phyloP scores from a whole-genome alignment of 1,284 basidiomycete genomes.

The Apiotrichum laibachii region DNA sequence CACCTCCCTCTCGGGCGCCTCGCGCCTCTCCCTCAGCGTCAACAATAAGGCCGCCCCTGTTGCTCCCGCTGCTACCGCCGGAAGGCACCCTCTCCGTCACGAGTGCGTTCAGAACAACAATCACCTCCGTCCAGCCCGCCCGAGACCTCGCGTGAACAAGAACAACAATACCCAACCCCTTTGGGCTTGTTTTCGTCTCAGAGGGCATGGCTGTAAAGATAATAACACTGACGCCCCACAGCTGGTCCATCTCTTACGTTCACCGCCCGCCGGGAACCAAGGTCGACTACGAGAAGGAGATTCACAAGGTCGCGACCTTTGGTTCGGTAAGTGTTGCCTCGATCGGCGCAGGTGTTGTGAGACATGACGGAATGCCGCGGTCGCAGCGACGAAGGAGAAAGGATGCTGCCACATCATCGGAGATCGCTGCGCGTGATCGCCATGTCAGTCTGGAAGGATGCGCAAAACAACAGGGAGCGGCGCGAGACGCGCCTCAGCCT shows the following conservation, averaged over 20 bases:
- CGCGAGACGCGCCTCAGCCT: too few species aligned
- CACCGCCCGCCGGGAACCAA: slow-evolving; percentile 51
- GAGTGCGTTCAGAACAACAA: slow-evolving; percentile 35
- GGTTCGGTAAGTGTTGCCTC: slow-evolving; percentile 43
- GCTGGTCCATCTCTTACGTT: slow-evolving; percentile 52
- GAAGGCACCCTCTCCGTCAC: slow-evolving; percentile 47
- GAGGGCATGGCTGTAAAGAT: neutral
- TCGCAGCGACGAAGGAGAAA: too few species aligned
- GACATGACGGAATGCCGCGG: too few species aligned
- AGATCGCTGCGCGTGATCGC: neutral
- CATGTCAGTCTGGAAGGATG: neutral
- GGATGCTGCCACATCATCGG: too few species aligned
- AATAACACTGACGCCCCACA: slow-evolving; percentile 14
- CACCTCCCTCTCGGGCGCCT: slow-evolving; percentile 39
- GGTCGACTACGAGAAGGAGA: slow-evolving; percentile 52
- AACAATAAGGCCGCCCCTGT: slow-evolving; percentile 27
- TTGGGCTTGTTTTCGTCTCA: neutral
- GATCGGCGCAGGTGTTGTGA: neutral
- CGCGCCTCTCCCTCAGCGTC: slow-evolving; percentile 44
- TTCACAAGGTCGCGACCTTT: slow-evolving; percentile 51
- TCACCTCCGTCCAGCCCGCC: neutral
- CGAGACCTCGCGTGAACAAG: neutral
- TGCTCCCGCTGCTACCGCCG: slow-evolving; percentile 22
- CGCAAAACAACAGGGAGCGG: too few species aligned
- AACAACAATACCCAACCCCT: neutral